A percentile compares a stretch with the other conserved stretches of the same genome.
These are phyloP conservation scores for Thalassiosira exigua DNA, from an alignment of 352 stramenopile species.

Conservation along the genomic window DNA sequence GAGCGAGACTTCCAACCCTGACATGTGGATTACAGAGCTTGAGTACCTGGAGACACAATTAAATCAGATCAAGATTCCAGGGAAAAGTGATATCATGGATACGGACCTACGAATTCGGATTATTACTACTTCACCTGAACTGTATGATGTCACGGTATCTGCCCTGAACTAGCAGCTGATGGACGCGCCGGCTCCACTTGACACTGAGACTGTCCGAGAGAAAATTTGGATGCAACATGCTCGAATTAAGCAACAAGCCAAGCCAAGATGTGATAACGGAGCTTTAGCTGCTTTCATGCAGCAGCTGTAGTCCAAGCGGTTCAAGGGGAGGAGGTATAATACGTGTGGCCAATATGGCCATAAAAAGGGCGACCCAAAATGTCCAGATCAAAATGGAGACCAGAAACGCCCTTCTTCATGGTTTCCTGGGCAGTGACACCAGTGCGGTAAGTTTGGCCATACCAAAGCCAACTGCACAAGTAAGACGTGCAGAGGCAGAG, in stretches of 20 bases:
- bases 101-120: neutral
- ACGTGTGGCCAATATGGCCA: neutral
- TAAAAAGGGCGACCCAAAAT: constrained; percentile 3
- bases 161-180: neutral
- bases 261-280: neutral
- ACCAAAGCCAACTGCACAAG: neutral
- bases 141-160: neutral
- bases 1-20: neutral
- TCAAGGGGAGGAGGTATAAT: constrained; percentile 1
- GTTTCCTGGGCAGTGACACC: neutral
- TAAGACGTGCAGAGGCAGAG: neutral
- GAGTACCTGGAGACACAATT: neutral
- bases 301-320: neutral
- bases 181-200: neutral
- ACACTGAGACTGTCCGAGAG: constrained; percentile 1
- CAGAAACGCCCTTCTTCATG: constrained; percentile 1
- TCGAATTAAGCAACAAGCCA: constrained; percentile 1
- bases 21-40: neutral
- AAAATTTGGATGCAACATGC: constrained; percentile 1
- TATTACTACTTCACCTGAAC: neutral
- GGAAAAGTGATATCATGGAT: constrained; percentile 1
- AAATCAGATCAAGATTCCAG: neutral
- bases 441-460: neutral
- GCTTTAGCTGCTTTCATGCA: constrained; percentile 2
- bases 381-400: neutral